Evolutionary conservation across 2,329 filamentous ascomycete genomes (phyloP).

Genomic region (Fusarium sp.): DNA sequence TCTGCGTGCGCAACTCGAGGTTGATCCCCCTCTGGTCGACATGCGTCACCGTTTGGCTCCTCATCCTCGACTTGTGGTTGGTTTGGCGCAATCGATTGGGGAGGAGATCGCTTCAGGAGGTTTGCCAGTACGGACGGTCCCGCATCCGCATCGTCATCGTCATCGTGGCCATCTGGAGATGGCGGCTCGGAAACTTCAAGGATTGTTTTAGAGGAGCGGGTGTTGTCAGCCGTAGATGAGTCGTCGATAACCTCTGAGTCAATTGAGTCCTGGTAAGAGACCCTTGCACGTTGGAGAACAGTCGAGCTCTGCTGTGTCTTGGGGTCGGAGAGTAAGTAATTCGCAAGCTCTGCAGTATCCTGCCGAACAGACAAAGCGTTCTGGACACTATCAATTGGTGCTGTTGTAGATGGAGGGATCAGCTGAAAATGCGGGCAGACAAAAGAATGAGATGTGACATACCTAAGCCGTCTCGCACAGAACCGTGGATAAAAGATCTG

Average conservation of each 20-base stretch:
- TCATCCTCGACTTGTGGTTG: slow-evolving; percentile 18
- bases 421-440: background rate
- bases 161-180: slow-evolving; percentile 38
- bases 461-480: slow-evolving; percentile 69
- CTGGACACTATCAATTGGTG: slow-evolving; percentile 72
- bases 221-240: slow-evolving; percentile 36
- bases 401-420: slow-evolving; percentile 43
- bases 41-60: slow-evolving; percentile 14
- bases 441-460: slow-evolving; percentile 35
- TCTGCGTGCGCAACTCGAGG: slow-evolving; percentile 14
- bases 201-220: slow-evolving; percentile 60
- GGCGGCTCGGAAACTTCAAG: slow-evolving; percentile 66
- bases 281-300: slow-evolving; percentile 54
- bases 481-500: slow-evolving; percentile 75
- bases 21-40: slow-evolving; percentile 17
- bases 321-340: slow-evolving; percentile 77
- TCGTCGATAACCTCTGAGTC: slow-evolving; percentile 35
- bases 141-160: slow-evolving; percentile 30
- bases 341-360: slow-evolving; percentile 87
- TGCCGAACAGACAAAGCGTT: slow-evolving; percentile 84
- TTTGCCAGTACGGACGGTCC: slow-evolving; percentile 58
- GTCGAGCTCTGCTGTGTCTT: slow-evolving; percentile 55
- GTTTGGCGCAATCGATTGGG: slow-evolving; percentile 46
- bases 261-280: slow-evolving; percentile 44
- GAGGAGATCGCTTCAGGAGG: slow-evolving; percentile 61